phyloP scores from a whole-genome alignment of 768 basidiomycete species.

The Suillus variegatus region DNA sequence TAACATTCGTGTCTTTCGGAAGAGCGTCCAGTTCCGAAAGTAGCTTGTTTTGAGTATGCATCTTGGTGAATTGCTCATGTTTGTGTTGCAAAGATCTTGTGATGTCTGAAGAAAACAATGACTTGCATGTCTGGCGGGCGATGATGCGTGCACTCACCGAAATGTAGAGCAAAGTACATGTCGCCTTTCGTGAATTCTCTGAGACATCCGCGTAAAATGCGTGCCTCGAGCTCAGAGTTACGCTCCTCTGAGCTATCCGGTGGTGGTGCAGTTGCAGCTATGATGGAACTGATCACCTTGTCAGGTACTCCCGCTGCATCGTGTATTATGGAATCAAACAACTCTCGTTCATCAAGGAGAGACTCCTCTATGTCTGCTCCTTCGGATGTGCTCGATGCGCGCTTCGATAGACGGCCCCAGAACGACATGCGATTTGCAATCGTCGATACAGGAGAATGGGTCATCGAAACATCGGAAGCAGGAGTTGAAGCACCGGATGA shows the following conservation, averaged over 20 bases:
- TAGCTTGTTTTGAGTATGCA: slow-evolving; percentile 58
- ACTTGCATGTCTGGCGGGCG: slow-evolving; percentile 1
- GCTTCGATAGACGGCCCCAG: slow-evolving; percentile 66
- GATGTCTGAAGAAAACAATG: slow-evolving; percentile 51
- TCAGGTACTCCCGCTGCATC: slow-evolving; percentile 48
- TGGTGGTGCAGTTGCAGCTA: slow-evolving; percentile 61
- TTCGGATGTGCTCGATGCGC: slow-evolving; percentile 31
- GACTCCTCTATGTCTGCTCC: slow-evolving; percentile 12
- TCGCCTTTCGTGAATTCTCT: slow-evolving; percentile 78
- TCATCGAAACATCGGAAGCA: slow-evolving; percentile 45
- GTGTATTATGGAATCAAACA: slow-evolving; percentile 43
- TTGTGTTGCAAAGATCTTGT: slow-evolving; percentile 85
- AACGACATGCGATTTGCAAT: slow-evolving; percentile 71
- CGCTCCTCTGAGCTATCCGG: slow-evolving; percentile 66
- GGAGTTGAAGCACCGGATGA: slow-evolving; percentile 58
- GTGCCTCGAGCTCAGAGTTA: slow-evolving; percentile 76
- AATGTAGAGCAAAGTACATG: slow-evolving; percentile 89
- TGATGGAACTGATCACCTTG: slow-evolving; percentile 56
- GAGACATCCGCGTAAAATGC: slow-evolving; percentile 78
- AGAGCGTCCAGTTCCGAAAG: slow-evolving; percentile 60
- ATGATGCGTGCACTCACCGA: slow-evolving; percentile 51
- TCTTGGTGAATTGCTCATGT: slow-evolving; percentile 60
- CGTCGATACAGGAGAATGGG: slow-evolving; percentile 55
- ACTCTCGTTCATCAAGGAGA: slow-evolving; percentile 21
- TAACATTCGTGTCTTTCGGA: slow-evolving; percentile 33